Base-by-base conservation (phyloP, 2,329 filamentous ascomycete species). In the Didymella glomerata region DNA sequence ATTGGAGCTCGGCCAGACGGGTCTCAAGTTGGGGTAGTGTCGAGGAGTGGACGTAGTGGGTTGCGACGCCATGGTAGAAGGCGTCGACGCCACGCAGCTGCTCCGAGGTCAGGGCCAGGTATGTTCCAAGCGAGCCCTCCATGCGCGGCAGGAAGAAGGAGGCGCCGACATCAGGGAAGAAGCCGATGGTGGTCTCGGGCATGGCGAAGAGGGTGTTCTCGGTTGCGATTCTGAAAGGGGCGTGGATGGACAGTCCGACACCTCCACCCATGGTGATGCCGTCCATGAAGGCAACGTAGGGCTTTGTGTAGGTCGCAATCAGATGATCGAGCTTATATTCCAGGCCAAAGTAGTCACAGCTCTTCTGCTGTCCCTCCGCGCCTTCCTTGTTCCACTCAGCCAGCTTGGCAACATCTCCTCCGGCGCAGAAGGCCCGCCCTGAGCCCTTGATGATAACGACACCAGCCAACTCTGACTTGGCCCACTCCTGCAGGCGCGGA, bases 201-300 rank as follows among this genome's bases (percentile, higher is more conserved):
- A 99, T 99, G 68, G 96, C 93, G 72, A 99, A 98, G 47, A 96
- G 81, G 6, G 95, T 99, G 74, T 90, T 90, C 80, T 99, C 95
- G 2, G 95, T 99, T 36, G 95, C 95, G 74, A 99, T 96, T 61
- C 95, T 86, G 84, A 99, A 94, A 3, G 95, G 96, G 2, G 95
- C 94, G 79, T 99, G 96, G 51, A 97, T 86, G 77, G 91, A 96
- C 56, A 99, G 85, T 7, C 95, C 95, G 52, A 98, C 95, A 66
- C 95, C 95, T 55, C 95, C 95, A 55, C 95, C 95, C 95, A 99
- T 99, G 51, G 96, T 99, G 77, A 97, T 91, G 60, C 95, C 95
- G 74, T 99, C 95, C 89, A 99, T 96, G 74, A 98, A 90, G 30
- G 95, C 91, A 51, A 99, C 87, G 74, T 95, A 96, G 0, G 95